Evolutionary conservation across 2,329 filamentous ascomycete genomes (phyloP), one percentile per base, ranked within the genome.

Genomic region (Trichoderma polysporum): DNA sequence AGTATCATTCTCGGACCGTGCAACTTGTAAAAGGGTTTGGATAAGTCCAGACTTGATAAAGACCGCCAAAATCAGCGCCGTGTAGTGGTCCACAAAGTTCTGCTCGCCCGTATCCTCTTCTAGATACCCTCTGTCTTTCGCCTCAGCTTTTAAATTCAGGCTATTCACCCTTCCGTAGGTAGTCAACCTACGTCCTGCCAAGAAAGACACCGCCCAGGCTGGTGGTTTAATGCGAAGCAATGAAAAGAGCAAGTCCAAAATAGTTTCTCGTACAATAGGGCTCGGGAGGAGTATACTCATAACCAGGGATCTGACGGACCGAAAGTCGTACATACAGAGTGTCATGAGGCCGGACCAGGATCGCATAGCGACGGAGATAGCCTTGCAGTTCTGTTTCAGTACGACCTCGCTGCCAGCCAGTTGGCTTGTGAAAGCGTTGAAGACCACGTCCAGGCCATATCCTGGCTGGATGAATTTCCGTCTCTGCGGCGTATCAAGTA

Each of bases 101-200:
- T 94, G 90, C 70, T 92, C 90, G 37, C 88, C 88, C 22, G 86
- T 85, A 9, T 89, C 84, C 65, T 92, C 91, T 49, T 91, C 87
- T 22, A 85, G 82, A 37, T 86, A 85, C 25, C 85, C 81, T 52
- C 83, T 76, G 25, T 81, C 79, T 68, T 85, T 85, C 15, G 75
- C 76, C 8, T 80, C 78, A 31, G 88, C 83, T 71, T 92, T 93
- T 60, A 98, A 81, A 68, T 93, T 95, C 59, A 98, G 81, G 69
- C 93, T 96, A 8, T 93, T 89, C 41, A 98, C 94, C 73, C 96
- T 87, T n/a, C 94, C 94, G 76, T 99, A 99, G 0, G 95, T 99
- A 0, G 96, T 99, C 54, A 99, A 83, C 68, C 96, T 86, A 70
- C 95, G 88, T 8, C 95, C 96, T 39, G 96, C 95, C 54, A 99